phyloP scores from a whole-genome alignment of 805 yeast species.

The Barnettozyma californica region DNA sequence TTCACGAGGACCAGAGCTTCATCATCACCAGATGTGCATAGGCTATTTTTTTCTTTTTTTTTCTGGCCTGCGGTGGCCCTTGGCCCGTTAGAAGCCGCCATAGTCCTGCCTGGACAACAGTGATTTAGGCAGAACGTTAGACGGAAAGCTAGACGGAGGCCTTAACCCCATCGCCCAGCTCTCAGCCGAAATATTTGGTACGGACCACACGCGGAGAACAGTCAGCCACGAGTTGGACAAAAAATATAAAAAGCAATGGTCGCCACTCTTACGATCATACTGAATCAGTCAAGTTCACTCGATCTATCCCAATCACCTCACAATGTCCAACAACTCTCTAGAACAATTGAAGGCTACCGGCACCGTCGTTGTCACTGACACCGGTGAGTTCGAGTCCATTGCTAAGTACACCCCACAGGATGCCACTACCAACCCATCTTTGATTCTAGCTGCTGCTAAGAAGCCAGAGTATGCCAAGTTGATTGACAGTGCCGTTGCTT shows the following conservation, averaged over 20 bases:
- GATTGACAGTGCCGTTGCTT: constrained; percentile 86
- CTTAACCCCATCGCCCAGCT: not conserved
- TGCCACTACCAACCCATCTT: constrained; percentile 98
- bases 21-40: not conserved
- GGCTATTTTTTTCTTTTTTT: not conserved
- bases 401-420: constrained; percentile 98
- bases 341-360: constrained; percentile 94
- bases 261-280: not conserved
- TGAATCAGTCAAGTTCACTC: not conserved
- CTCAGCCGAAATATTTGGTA: not conserved
- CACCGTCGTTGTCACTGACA: constrained; percentile 95
- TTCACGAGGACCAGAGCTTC: no score
- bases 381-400: constrained; percentile 97
- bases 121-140: not conserved
- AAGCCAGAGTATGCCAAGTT: constrained; percentile 84
- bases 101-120: no score
- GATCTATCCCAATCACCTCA: not conserved
- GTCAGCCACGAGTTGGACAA: constrained; percentile 9
- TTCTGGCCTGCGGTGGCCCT: not conserved
- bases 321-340: constrained; percentile 56
- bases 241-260: constrained; percentile 3
- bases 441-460: constrained; percentile 92
- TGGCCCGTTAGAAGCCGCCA: not conserved
- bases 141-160: not conserved
- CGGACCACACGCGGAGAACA: constrained; percentile 12